Evolutionary conservation across 306 rosid species (phyloP).

Genomic region (Mimosa pudica): DNA sequence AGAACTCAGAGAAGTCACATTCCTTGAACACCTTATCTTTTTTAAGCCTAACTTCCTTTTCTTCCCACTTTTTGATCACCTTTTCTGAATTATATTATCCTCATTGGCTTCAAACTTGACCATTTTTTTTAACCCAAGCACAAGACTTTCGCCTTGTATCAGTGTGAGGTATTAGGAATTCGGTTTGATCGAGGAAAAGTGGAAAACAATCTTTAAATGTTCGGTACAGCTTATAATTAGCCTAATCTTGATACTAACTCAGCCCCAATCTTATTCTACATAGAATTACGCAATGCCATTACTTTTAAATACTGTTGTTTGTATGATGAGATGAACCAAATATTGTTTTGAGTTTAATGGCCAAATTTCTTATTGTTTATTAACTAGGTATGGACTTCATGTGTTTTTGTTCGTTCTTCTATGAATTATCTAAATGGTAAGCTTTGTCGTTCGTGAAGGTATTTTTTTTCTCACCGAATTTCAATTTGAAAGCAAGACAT

Average conservation of each 20-base stretch:
- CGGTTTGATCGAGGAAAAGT: not conserved
- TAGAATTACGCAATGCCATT: too few species aligned
- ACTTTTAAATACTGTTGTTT: too few species aligned
- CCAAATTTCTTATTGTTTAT: too few species aligned
- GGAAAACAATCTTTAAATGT: not conserved
- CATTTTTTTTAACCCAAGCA: not conserved
- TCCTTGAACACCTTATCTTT: not conserved
- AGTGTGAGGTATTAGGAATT: not conserved
- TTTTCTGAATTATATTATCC: conserved; percentile 11
- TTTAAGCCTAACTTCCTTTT: conserved; percentile 19
- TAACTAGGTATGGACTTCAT: too few species aligned
- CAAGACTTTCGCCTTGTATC: not conserved
- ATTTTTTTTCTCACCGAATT: too few species aligned
- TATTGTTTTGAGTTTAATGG: too few species aligned
- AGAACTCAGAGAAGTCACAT: not conserved
- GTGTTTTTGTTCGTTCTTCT: too few species aligned
- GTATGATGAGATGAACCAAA: too few species aligned
- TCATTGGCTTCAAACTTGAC: conserved; percentile 3
- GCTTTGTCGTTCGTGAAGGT: too few species aligned
- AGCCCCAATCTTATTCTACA: not conserved
- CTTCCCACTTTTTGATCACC: conserved; percentile 33
- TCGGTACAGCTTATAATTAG: not conserved
- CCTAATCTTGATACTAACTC: not conserved
- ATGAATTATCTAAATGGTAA: too few species aligned
- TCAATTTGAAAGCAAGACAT: too few species aligned